Evolutionary conservation across 2,329 filamentous ascomycete genomes (phyloP), one percentile per base, ranked within the genome.

Genomic region (Phoma sp.): DNA sequence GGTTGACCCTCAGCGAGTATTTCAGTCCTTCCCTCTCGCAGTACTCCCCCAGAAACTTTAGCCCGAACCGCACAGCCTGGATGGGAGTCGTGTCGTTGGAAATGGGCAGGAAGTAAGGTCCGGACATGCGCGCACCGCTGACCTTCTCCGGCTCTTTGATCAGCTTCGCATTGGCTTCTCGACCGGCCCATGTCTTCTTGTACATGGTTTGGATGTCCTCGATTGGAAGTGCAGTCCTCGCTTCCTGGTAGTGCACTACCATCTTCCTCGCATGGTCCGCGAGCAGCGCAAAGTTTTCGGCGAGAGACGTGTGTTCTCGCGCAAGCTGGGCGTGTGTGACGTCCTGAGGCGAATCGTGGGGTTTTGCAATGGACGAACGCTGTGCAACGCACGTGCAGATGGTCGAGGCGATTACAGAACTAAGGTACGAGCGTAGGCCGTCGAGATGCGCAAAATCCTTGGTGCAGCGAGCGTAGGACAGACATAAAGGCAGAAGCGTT

Each of bases 21-120:
- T 67, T 56, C 6, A 74, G 22, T 24, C 58, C 50, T 47, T 74
- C 70, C 29, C 64, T 73, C 43, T 71, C 70, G 50, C 77, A 73
- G 71, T 78, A 81, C 63, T 82, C 79, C 21, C 60, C 57, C 17
- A 81, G 58, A 44, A 81, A 74, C 43, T 68, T 65, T 19, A 77
- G 59, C 0, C 77, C 79, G 33, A 80, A 78, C 0, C 79, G 64
- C 2, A 80, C 78, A 1, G 78, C 78, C 45, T 77, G 72, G n/a
- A 80, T 63, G 0, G 79, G 76, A 5, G 72, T 74, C 1, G 77
- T 79, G 25, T 77, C 74, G 10, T 65, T 61, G 1, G 67, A 67
- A 0, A 81, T 57, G 0, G 78, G 78, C 3, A 82, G 62, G 35
- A 71, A 75, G 53, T 77, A 81, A 0, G 68, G 66, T 0, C 73